A percentile compares a stretch with the other conserved stretches of the same genome.
Conservation (phyloP, 2,329 filamentous ascomycete species). For the Cercospora sojina region DNA sequence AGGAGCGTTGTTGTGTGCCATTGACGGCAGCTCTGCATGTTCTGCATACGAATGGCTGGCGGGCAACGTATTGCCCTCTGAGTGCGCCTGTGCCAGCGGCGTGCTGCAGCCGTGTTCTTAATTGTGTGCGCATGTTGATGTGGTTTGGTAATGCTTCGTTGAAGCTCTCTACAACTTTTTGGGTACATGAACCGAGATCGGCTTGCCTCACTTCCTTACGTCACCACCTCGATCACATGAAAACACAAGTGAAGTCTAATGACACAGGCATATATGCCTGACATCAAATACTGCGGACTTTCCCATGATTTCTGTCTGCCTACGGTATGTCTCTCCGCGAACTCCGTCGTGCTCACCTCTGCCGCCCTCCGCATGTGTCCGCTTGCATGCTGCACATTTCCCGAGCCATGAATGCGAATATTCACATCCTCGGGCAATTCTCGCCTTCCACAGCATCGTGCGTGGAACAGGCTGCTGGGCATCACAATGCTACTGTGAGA, state of each 20-base stretch:
- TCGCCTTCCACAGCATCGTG: neutral
- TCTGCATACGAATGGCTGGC: constrained; percentile 26
- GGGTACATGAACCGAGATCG: neutral
- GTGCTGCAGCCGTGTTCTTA: neutral
- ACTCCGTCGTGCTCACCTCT: neutral
- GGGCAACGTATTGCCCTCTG: neutral
- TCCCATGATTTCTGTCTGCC: neutral
- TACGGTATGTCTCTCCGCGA: neutral
- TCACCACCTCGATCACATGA: neutral
- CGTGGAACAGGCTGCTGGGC: neutral
- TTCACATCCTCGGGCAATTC: neutral
- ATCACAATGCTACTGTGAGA: constrained; percentile 10
- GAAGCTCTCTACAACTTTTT: neutral
- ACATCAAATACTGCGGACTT: neutral
- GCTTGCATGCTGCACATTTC: neutral
- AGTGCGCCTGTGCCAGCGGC: neutral
- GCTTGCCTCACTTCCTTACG: neutral
- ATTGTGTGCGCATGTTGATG: neutral
- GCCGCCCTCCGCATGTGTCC: neutral
- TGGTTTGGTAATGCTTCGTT: neutral
- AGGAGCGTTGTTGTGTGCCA: neutral
- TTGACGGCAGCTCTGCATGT: constrained; percentile 19
- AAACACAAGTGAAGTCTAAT: neutral
- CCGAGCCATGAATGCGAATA: neutral
- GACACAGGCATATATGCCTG: neutral